phyloP scores from a whole-genome alignment of 306 rosid species.

The Trichosanthes cucumerina region DNA sequence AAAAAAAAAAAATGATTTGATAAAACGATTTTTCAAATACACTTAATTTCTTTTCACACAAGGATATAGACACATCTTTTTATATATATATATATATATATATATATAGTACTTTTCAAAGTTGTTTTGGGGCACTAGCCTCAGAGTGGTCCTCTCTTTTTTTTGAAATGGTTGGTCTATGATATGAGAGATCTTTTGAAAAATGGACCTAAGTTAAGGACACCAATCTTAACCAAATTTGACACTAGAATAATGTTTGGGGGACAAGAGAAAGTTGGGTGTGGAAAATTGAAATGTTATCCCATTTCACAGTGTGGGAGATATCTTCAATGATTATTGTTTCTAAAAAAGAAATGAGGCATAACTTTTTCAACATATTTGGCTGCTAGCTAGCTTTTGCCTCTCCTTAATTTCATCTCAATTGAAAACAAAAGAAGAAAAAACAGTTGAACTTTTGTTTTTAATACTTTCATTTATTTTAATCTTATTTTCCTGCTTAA shows the following conservation, averaged over 20 bases:
- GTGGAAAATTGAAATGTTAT: not conserved
- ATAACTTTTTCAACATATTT: not conserved
- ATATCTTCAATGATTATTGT: conserved; percentile 5
- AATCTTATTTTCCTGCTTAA: not conserved
- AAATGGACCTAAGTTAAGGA: not conserved
- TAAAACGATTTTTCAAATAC: not conserved
- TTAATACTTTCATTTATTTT: not conserved
- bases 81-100: too few species aligned
- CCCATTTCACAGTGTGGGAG: conserved; percentile 1
- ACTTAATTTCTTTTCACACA: not conserved
- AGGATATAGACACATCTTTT: not conserved
- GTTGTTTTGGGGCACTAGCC: conserved; percentile 4
- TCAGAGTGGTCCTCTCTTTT: not conserved
- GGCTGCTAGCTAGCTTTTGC: not conserved
- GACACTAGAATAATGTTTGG: conserved; percentile 6
- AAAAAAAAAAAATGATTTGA: too few species aligned
- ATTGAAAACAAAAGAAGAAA: not conserved
- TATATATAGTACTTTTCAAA: not conserved
- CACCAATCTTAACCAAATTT: not conserved
- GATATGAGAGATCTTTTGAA: not conserved
- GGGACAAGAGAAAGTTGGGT: conserved; percentile 10
- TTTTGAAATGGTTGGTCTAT: not conserved
- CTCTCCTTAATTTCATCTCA: not conserved
- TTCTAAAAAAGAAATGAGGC: not conserved
- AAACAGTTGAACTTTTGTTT: not conserved